Evolutionary conservation across 306 rosid genomes (phyloP), one percentile per base, ranked within the genome.

Genomic region (Rosa chinensis): DNA sequence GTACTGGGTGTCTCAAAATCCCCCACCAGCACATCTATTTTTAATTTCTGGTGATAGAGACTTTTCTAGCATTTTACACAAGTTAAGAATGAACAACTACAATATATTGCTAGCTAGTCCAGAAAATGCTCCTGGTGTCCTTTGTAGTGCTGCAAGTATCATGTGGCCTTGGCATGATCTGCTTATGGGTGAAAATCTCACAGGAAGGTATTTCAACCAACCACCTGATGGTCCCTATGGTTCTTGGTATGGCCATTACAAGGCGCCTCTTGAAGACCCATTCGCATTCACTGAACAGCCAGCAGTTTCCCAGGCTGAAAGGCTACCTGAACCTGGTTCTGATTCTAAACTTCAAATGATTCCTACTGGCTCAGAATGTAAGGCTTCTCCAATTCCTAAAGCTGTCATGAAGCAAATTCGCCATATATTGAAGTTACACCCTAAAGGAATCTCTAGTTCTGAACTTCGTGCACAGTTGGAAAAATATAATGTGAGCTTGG

Each of bases 1-100:
- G 97, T 79, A 68, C 78, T 95, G 98, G 98, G 94, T 93, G 84
- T 89, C 99, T 67, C 95, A 88, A 81, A 91, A 93, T 84, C 98
- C 99, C 81, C 99, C 99, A 47, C 99, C 98, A 10, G 99, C 99
- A 13, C 98, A 95, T 87, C 85, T 93, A 69, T 88, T 95, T 77
- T 79, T 95, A 76, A 95, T 95, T 66, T 90, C 98, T 47, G 93
- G 92, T 53, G 97, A 93, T 81, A 70, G 78, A 78, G 94, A 88
- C 86, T 95, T 95, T 73, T 92, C 97, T 64, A 80, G 87, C 77
- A 48, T 85, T 59, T 84, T 95, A 64, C 98, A 93, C 78, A 85
- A 90, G 13, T 83, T 95, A 81, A 90, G 99, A 80, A 90, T 93
- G 98, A 87, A 84, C 76, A 95, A 95, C 85, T 95, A 95, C 84